A percentile compares a stretch with the other conserved stretches of the same genome.
Conservation (phyloP, 2,329 filamentous ascomycete genomes). For the Aspergillus jensenii region DNA sequence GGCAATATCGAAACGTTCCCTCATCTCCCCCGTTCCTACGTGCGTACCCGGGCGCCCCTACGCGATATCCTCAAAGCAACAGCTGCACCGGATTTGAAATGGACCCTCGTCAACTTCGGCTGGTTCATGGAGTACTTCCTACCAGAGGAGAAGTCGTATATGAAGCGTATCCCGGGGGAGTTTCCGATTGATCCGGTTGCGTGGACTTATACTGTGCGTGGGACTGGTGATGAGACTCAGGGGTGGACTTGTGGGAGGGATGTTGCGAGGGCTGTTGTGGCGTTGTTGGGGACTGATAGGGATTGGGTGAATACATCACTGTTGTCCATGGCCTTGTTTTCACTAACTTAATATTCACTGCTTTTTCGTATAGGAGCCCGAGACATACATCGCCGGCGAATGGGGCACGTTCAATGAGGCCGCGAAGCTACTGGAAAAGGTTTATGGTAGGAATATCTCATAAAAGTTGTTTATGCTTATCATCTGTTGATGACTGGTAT, state of each 20-base stretch:
- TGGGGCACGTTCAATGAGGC: constrained; percentile 6
- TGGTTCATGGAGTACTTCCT: constrained; percentile 11
- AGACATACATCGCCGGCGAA: neutral
- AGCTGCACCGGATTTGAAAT: neutral
- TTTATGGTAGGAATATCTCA: neutral
- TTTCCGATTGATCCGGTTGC: constrained; percentile 2
- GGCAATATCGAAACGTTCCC: constrained; percentile 10
- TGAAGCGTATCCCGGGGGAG: neutral
- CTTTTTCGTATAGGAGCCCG: neutral
- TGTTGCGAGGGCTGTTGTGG: neutral
- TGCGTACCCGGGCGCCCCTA: neutral
- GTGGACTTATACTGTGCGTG: neutral
- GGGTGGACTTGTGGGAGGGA: constrained; percentile 5
- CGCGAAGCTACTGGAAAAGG: neutral
- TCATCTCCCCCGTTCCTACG: constrained; percentile 1
- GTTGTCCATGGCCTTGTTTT: neutral
- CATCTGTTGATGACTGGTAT: too few species aligned
- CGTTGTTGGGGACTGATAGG: neutral
- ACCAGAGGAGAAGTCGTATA: neutral
- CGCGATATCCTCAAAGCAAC: neutral
- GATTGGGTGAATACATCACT: neutral
- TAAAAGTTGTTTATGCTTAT: too few species aligned
- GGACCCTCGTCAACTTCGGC: constrained; percentile 2
- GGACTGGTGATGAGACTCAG: neutral
- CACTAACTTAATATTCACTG: too few species aligned